Evolutionary conservation across 1,139 yeast species (phyloP).

Genomic region (Scheffersomyces titani): DNA sequence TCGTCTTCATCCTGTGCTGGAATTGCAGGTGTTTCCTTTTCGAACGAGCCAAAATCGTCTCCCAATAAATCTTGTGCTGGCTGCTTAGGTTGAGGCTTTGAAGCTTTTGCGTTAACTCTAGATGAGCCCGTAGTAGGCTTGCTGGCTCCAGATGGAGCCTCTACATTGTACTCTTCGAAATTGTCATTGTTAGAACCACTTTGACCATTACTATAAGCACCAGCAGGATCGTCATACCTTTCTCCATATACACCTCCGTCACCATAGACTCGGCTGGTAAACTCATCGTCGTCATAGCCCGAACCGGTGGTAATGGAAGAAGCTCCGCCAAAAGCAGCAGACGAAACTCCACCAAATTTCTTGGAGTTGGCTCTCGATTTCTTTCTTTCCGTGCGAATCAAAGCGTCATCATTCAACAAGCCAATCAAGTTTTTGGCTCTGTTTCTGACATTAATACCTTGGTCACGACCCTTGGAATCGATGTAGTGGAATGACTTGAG

Average conservation of each 20-base stretch:
- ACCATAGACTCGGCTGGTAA: conserved; percentile 64
- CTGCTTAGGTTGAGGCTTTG: conserved; percentile 21
- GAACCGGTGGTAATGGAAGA: conserved; percentile 43
- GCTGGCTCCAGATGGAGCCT: conserved; percentile 26
- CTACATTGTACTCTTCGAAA: conserved; percentile 75
- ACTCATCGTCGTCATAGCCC: conserved; percentile 52
- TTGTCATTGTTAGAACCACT: conserved; percentile 40
- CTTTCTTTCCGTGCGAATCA: conserved; percentile 81
- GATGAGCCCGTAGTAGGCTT: conserved; percentile 48
- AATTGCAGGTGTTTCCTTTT: conserved; percentile 18
- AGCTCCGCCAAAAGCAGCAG: conserved; percentile 52
- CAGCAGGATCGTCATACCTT: conserved; percentile 59
- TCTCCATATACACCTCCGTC: conserved; percentile 82
- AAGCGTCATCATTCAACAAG: conserved; percentile 73
- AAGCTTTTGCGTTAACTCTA: conserved; percentile 38
- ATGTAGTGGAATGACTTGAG: conserved; percentile 91
- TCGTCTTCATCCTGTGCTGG: conserved; percentile 50
- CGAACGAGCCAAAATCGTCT: conserved; percentile 44
- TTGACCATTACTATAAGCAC: conserved; percentile 41
- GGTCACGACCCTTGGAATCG: conserved; percentile 93
- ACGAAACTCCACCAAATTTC: conserved; percentile 74
- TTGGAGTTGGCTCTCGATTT: conserved; percentile 82
- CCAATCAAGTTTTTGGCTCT: conserved; percentile 76
- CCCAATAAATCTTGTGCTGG: conserved; percentile 48
- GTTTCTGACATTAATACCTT: conserved; percentile 93